Evolutionary conservation across 345 rosid genomes (phyloP).

Genomic region (Corchorus capsularis): DNA sequence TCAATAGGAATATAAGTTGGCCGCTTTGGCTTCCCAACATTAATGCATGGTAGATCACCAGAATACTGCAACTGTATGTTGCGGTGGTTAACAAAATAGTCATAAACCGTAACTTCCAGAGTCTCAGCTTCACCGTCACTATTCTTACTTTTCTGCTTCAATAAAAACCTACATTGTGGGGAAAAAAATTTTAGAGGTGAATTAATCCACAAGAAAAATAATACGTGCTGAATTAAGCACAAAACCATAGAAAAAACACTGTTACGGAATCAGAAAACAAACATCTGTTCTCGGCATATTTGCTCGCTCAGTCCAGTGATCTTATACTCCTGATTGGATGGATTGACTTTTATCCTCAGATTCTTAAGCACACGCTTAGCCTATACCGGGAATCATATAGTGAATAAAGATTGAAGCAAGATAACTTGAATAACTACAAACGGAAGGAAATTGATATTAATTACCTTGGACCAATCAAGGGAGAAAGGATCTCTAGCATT

Average conservation of each 20-base stretch:
- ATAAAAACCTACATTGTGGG: conserved; percentile 62
- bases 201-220: no score
- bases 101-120: conserved; percentile 60
- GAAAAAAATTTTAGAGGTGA: no score
- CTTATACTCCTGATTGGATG: conserved; percentile 78
- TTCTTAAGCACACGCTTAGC: conserved; percentile 73
- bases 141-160: conserved; percentile 41
- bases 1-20: conserved; percentile 83
- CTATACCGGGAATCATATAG: conserved; percentile 34
- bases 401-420: no score
- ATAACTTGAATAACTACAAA: no score
- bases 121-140: conserved; percentile 48
- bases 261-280: no score
- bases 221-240: no score
- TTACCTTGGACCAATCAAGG: no score
- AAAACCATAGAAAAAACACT: conserved; percentile 10
- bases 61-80: conserved; percentile 60
- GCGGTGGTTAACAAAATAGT: conserved; percentile 65
- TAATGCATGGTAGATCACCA: conserved; percentile 75
- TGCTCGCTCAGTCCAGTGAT: conserved; percentile 86
- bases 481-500: no score
- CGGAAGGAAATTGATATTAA: no score
- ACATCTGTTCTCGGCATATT: no score
- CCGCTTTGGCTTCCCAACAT: conserved; percentile 89
- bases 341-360: conserved; percentile 66